Evolutionary conservation across 2,329 filamentous ascomycete species (phyloP).

Genomic region (Aspergillus pseudoviridinutans): DNA sequence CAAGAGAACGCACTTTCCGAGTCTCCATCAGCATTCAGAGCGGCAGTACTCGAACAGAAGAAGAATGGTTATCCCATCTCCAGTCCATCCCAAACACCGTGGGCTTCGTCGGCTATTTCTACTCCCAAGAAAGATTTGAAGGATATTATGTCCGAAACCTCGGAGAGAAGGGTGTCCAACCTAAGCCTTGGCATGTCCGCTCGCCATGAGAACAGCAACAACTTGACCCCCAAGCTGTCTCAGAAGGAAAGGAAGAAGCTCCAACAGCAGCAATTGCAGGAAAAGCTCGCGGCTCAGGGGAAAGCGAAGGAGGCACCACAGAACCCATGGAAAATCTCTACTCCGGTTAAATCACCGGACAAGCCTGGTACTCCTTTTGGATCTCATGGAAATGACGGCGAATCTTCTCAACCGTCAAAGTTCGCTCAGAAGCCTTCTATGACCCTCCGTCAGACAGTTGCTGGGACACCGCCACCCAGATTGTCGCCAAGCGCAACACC

Average conservation of each 20-base stretch:
- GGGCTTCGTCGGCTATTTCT: conserved; percentile 52
- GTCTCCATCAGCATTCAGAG: conserved; percentile 23
- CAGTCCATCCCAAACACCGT: conserved; percentile 43
- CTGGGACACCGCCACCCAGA: conserved; percentile 38
- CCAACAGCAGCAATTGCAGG: conserved; percentile 61
- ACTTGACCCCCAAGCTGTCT: conserved; percentile 62
- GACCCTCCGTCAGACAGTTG: conserved; percentile 59
- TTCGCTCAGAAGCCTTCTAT: conserved; percentile 45
- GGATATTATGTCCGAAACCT: conserved; percentile 68
- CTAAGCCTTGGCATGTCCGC: conserved; percentile 50
- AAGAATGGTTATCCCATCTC: conserved; percentile 22
- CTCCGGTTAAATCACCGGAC: conserved; percentile 10
- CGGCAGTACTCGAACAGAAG: conserved; percentile 17
- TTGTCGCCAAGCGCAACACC: conserved; percentile 32
- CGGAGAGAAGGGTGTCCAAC: conserved; percentile 48
- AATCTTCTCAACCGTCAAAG: conserved; percentile 18
- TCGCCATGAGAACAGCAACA: conserved; percentile 39
- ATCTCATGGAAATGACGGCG: conserved; percentile 21
- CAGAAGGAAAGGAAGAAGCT: conserved; percentile 90
- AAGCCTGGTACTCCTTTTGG: conserved; percentile 34
- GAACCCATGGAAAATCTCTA: conserved; percentile 62
- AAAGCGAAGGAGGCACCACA: conserved; percentile 32
- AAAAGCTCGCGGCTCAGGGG: conserved; percentile 30
- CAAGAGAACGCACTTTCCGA: conserved; percentile 14
- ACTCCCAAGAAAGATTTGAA: conserved; percentile 67